These are phyloP conservation scores for Phyllosticta citriasiana DNA, from an alignment of 2,329 filamentous ascomycete genomes.

Conservation along the genomic window DNA sequence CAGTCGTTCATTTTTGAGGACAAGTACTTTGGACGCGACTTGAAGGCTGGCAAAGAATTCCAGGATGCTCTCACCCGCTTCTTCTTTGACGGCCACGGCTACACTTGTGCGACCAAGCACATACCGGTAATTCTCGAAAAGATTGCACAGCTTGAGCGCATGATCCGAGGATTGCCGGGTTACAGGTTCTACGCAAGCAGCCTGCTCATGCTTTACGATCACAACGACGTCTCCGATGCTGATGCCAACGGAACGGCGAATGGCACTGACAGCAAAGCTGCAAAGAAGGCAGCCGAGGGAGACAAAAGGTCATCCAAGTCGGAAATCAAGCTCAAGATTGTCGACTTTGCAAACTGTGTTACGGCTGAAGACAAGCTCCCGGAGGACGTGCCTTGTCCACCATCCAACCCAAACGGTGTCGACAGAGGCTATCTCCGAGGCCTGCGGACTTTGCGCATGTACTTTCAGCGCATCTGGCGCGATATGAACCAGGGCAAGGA, in stretches of 20 bases:
- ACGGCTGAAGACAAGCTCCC: conserved; percentile 65
- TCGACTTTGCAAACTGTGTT: conserved; percentile 96
- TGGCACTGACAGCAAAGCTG: conserved; percentile 19
- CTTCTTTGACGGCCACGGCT: conserved; percentile 78
- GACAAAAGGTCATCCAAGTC: conserved; percentile 17
- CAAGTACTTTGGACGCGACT: conserved; percentile 88
- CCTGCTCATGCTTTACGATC: conserved; percentile 91
- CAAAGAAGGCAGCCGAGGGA: conserved; percentile 13
- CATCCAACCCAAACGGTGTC: conserved; percentile 66
- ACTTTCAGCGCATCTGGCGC: conserved; percentile 78
- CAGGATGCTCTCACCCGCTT: conserved; percentile 81
- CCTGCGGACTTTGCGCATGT: conserved; percentile 64
- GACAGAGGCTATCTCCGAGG: conserved; percentile 87
- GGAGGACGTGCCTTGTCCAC: conserved; percentile 60
- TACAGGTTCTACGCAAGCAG: conserved; percentile 96
- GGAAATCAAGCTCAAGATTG: conserved; percentile 85
- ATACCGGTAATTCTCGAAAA: conserved; percentile 83
- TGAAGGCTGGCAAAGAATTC: conserved; percentile 83
- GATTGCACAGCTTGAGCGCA: conserved; percentile 69
- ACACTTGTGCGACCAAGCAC: conserved; percentile 69
- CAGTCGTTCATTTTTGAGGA: conserved; percentile 91
- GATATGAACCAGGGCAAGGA: conserved; percentile 48
- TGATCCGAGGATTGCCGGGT: conserved; percentile 67
- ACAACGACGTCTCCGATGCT: conserved; percentile 50
- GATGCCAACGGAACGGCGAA: conserved; percentile 9